A percentile compares a stretch with the other conserved stretches of the same genome.
Conservation (phyloP, 257 asterid species). For the Henckelia pumila region DNA sequence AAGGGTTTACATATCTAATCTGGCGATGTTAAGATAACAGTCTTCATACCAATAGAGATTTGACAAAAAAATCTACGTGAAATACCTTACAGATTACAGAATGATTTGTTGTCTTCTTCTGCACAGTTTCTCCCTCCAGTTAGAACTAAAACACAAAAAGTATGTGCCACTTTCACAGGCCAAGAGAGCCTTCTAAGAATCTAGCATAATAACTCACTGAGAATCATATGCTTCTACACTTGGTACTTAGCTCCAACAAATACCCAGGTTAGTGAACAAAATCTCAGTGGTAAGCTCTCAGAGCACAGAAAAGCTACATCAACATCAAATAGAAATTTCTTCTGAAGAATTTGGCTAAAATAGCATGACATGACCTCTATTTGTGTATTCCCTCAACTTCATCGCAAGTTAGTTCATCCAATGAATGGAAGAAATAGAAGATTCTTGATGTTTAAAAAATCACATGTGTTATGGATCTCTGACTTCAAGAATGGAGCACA, state of each 20-base stretch:
- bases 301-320: background rate
- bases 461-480: slow-evolving; percentile 5
- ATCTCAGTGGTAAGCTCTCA: background rate
- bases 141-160: background rate
- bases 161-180: background rate
- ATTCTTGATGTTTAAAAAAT: background rate
- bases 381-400: slow-evolving; percentile 15
- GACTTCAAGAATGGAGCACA: slow-evolving; percentile 17
- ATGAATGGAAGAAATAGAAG: slow-evolving; percentile 1
- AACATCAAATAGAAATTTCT: no score
- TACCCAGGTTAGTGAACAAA: background rate
- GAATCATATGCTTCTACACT: background rate
- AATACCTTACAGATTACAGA: background rate
- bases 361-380: background rate
- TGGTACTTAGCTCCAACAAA: background rate
- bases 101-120: background rate
- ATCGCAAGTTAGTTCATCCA: background rate
- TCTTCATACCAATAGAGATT: background rate
- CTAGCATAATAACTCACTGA: background rate
- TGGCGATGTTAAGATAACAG: background rate
- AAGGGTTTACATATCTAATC: background rate
- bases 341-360: background rate
- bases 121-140: background rate
- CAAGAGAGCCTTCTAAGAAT: background rate
- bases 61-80: background rate